phyloP scores from a whole-genome alignment of 192 early-diverging fungal genomes.

The Dispira simplex region DNA sequence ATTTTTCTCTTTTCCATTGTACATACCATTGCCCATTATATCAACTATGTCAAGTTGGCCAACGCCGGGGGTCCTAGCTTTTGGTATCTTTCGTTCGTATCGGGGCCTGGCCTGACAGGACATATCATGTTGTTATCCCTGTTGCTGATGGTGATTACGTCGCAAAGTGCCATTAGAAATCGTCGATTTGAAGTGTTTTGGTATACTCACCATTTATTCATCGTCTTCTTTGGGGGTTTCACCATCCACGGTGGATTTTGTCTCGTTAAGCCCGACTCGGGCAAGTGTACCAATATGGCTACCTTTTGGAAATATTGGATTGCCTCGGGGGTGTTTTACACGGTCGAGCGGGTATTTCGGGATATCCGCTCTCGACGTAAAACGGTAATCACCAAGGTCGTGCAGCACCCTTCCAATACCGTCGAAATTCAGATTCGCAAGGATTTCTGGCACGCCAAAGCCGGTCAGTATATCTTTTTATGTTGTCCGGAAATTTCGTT shows the following conservation, averaged over 20 bases:
- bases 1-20: slow-evolving; percentile 62
- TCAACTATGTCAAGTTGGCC: slow-evolving; percentile 44
- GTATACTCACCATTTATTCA: slow-evolving; percentile 77
- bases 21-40: slow-evolving; percentile 58
- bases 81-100: slow-evolving; percentile 31
- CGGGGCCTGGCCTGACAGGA: slow-evolving; percentile 67
- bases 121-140: slow-evolving; percentile 58
- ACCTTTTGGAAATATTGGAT: slow-evolving; percentile 75
- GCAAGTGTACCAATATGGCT: slow-evolving; percentile 20
- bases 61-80: slow-evolving; percentile 20
- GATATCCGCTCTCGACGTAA: slow-evolving; percentile 49
- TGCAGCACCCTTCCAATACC: slow-evolving; percentile 68
- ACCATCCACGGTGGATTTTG: slow-evolving; percentile 77
- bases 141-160: slow-evolving; percentile 64
- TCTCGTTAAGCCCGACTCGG: slow-evolving; percentile 58
- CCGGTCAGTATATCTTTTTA: slow-evolving; percentile 71
- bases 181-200: slow-evolving; percentile 58
- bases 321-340: slow-evolving; percentile 42
- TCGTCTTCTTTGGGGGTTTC: slow-evolving; percentile 65
- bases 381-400: slow-evolving; percentile 63
- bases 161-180: slow-evolving; percentile 31
- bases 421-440: slow-evolving; percentile 68
- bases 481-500: slow-evolving; percentile 55
- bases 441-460: slow-evolving; percentile 32
- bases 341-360: slow-evolving; percentile 53